phyloP scores from a whole-genome alignment of 805 yeast genomes.

The Metschnikowia reukaufii region DNA sequence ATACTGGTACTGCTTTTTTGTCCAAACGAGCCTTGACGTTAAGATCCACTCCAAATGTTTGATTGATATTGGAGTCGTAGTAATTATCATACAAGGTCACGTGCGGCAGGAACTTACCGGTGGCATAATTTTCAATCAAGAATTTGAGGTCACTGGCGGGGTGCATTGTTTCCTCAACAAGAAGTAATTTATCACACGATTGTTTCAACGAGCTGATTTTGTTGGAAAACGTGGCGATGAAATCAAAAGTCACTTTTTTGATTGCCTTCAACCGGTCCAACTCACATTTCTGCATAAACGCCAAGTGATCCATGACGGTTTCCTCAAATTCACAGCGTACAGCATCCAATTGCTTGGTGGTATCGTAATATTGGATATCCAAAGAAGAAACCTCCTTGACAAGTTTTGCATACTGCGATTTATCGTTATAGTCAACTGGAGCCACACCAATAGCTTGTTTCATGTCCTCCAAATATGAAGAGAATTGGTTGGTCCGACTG shows the following conservation, averaged over 20 bases:
- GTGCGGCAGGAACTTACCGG: constrained; percentile 74
- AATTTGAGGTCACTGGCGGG: constrained; percentile 68
- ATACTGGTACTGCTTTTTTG: constrained; percentile 66
- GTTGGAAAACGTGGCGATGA: constrained; percentile 63
- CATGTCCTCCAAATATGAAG: constrained; percentile 43
- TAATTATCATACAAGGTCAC: constrained; percentile 78
- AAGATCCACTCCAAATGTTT: constrained; percentile 78
- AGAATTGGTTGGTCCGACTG: constrained; percentile 18
- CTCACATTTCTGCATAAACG: constrained; percentile 82
- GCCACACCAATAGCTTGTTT: constrained; percentile 47
- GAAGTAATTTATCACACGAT: constrained; percentile 58
- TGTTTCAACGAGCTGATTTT: constrained; percentile 57
- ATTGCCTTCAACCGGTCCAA: constrained; percentile 72
- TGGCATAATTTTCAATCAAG: constrained; percentile 63
- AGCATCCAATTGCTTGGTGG: constrained; percentile 60
- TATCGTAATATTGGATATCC: constrained; percentile 50
- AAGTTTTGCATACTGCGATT: constrained; percentile 50
- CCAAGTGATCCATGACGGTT: constrained; percentile 63
- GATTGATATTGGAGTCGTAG: constrained; percentile 64
- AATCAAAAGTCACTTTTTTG: constrained; percentile 73
- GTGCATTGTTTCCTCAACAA: constrained; percentile 68
- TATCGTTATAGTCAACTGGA: constrained; percentile 47
- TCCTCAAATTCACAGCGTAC: constrained; percentile 75
- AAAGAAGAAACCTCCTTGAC: constrained; percentile 56
- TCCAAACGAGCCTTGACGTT: constrained; percentile 71